Percentiles rank a stretch among this genome's conserved stretches.
Evolutionary conservation across 768 basidiomycete genomes (phyloP).

Genomic region (Plicaturopsis crispa): DNA sequence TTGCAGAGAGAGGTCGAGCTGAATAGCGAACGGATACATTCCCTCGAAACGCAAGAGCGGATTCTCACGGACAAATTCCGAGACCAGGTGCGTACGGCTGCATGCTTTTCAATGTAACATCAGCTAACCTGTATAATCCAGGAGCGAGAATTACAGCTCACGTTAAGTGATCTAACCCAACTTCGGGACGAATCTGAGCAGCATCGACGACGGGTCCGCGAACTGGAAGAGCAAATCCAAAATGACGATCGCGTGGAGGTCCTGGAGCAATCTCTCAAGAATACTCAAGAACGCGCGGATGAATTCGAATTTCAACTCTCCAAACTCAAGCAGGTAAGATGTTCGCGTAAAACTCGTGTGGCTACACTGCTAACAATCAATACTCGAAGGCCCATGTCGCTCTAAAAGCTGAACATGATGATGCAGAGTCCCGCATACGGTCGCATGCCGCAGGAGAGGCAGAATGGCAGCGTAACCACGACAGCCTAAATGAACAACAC

Average conservation of each 20-base stretch:
- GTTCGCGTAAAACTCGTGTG: no score
- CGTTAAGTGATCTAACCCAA: conserved; percentile 46
- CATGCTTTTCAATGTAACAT: no score
- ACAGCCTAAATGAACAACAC: conserved; percentile 35
- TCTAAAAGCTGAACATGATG: conserved; percentile 57
- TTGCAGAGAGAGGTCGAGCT: conserved; percentile 33
- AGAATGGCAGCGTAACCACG: conserved; percentile 40
- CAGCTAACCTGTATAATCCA: conserved; percentile 11
- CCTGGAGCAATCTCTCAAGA: conserved; percentile 64
- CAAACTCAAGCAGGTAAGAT: conserved; percentile 65
- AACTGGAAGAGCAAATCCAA: conserved; percentile 77
- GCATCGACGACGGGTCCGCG: conserved; percentile 51
- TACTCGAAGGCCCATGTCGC: conserved; percentile 41
- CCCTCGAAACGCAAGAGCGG: conserved; percentile 44
- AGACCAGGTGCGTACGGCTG: conserved; percentile 23
- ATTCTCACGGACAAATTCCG: conserved; percentile 33
- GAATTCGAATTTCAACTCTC: conserved; percentile 79
- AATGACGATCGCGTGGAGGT: conserved; percentile 76
- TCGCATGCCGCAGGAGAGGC: conserved; percentile 32
- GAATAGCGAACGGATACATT: conserved; percentile 28
- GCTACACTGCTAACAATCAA: no score
- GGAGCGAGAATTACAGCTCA: conserved; percentile 73
- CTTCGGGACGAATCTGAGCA: conserved; percentile 46
- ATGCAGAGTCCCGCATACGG: conserved; percentile 39
- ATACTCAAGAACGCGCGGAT: conserved; percentile 75